Conservation (phyloP, 1,284 basidiomycete species). For the Microbotryum intermedium region DNA sequence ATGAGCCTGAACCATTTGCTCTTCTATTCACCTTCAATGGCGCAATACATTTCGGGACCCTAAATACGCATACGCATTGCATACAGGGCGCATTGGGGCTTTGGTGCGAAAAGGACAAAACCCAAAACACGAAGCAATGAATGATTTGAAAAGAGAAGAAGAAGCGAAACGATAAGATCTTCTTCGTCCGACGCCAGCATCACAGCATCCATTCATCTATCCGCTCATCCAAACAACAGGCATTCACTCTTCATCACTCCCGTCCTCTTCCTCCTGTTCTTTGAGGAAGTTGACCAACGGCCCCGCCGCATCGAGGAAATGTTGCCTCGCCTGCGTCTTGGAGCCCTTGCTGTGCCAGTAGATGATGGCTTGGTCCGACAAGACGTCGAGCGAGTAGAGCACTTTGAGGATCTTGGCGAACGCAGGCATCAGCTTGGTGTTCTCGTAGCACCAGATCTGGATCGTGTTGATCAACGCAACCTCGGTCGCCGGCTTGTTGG, state of each 20-base stretch:
- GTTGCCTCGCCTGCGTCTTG: conserved; percentile 85
- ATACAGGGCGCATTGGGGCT: too few species aligned
- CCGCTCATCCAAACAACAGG: too few species aligned
- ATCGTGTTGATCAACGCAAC: conserved; percentile 86
- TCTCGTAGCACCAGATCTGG: conserved; percentile 89
- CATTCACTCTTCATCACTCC: conserved; percentile 49
- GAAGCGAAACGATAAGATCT: too few species aligned
- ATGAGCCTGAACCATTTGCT: too few species aligned
- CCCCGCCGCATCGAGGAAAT: conserved; percentile 83
- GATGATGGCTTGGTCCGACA: conserved; percentile 89
- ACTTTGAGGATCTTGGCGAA: conserved; percentile 90
- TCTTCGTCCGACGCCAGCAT: too few species aligned
- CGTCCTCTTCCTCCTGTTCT: conserved; percentile 66
- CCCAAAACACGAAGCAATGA: too few species aligned
- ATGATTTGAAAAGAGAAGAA: too few species aligned
- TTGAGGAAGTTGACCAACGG: conserved; percentile 82
- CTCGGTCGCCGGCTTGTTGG: conserved; percentile 73
- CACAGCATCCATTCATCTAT: too few species aligned
- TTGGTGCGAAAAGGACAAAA: too few species aligned
- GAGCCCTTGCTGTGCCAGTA: conserved; percentile 97
- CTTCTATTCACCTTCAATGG: too few species aligned
- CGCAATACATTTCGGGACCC: too few species aligned
- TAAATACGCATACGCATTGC: too few species aligned
- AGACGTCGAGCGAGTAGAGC: conserved; percentile 87
- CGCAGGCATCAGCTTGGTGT: conserved; percentile 83